Evolutionary conservation across 2,329 filamentous ascomycete genomes (phyloP), one percentile per base, ranked within the genome.

Genomic region (Pyricularia grisea): DNA sequence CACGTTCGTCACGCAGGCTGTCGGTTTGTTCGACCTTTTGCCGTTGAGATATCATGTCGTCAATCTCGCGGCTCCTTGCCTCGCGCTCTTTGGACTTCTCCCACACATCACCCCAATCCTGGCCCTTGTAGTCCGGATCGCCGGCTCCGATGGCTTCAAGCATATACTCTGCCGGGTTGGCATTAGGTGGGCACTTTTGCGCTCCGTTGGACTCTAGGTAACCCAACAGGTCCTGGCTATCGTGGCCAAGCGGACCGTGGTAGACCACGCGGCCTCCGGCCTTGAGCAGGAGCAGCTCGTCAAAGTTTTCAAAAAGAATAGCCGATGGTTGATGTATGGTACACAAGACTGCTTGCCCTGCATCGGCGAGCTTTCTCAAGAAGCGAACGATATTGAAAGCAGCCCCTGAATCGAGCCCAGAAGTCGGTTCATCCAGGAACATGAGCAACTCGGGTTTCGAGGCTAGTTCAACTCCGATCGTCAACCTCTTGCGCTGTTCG

Each of bases 381-480:
- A 91, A 90, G 0, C 87, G 85, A 6, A 90, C 83, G 0, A 85
- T 89, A 71, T 87, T 87, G 74, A 83, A 89, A 0, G 90, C 90
- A 58, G 90, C 89, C 0, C 88, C 88, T 6, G 91, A 94, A 77
- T 97, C 93, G 12, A 96, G 81, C 7, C 93, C 93, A 72, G 90
- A 93, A 0, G 92, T 97, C 0, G 92, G 92, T 78, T 95, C 92
- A 75, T 95, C 92, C 33, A 96, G 80, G 75, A 97, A 95, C 55
- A 58, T 58, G 28, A 97, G 78, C 10, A 96, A 88, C 77, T 90
- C 92, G 0, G 93, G 92, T 69, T 85, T 88, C 1, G 92, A 94
- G 74, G 96, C 91, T 36, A 97, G 84, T 75, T 93, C 91, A 71
- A 90, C 91, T 0, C 92, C 92, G 4, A 96, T 89, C 72, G 91